Evolutionary conservation across 2,329 filamentous ascomycete genomes (phyloP), one percentile per base, ranked within the genome.

Genomic region (Aspergillus transmontanensis): DNA sequence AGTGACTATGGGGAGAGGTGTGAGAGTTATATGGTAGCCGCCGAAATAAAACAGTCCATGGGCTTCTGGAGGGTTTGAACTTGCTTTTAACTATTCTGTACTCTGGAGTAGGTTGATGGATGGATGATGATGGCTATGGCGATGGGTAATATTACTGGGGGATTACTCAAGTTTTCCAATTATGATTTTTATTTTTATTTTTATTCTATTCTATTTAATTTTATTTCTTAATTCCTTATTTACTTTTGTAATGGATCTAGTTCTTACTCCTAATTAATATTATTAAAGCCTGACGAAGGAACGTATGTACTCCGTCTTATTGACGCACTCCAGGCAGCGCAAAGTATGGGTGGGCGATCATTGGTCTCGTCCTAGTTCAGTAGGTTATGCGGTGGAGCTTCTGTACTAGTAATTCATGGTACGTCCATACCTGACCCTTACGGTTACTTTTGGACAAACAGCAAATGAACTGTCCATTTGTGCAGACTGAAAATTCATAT

Each of bases 121-220:
- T 48, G 58, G 34, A 59, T 48, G 58, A 48, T 36, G 23, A 34
- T 26, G 46, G 48, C 26, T 21, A 50, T 30, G 14, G 53, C n/a
- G 12, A 21, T 32, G 36, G 50, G 57, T 50, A 59, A 26, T 59
- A 51, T 59, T 50, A 59, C 28, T 59, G 36, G 48, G 54, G 45
- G 45, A 43, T 63, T 63, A 63, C 57, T 57, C 48, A 50, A 30
- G 26, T 26, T 32, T 45, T 46, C 21, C 23, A 39, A 26, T 58
- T 53, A 50, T 36, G 26, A 32, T 56, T 53, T 30, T 51, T 51
- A 4, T 58, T 53, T 55, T 43, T 53, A 45, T 34, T 45, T 61
- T 23, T 23, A 23, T 23, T 23, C 23, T 23, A 23, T 23, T 23
- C 23, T 51, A 53, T 57, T 19, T 39, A 10, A 43, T 48, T 46